Percentiles rank a stretch among this genome's conserved stretches.
These are phyloP conservation scores for Sugiyamaella mastotermitis DNA, from an alignment of 805 yeast species.

Conservation along the genomic window DNA sequence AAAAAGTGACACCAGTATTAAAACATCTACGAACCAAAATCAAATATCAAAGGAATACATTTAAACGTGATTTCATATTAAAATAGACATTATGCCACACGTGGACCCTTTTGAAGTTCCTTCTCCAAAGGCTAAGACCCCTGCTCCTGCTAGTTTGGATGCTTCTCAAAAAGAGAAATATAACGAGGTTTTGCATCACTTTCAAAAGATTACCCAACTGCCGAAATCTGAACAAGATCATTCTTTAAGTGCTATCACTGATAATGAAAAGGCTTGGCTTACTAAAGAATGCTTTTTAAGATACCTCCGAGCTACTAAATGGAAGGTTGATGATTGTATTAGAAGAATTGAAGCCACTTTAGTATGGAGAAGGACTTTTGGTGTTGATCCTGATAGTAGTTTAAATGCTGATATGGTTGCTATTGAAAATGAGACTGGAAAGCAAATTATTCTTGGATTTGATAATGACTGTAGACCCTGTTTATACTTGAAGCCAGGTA, in stretches of 20 bases:
- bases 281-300: conserved; percentile 87
- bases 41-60: no score
- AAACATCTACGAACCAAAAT: no score
- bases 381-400: conserved; percentile 43
- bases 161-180: conserved; percentile 56
- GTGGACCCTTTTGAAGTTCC: conserved; percentile 52
- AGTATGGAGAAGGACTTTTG: conserved; percentile 93
- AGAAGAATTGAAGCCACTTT: conserved; percentile 69
- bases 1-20: no score
- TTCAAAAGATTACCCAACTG: conserved; percentile 45
- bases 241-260: conserved; percentile 33
- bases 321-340: conserved; percentile 69
- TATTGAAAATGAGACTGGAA: conserved; percentile 83
- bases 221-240: conserved; percentile 39
- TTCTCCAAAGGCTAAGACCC: conserved; percentile 46
- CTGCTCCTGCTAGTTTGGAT: conserved; percentile 42
- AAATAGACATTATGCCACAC: conserved; percentile 15
- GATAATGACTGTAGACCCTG: conserved; percentile 91
- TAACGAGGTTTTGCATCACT: conserved; percentile 54
- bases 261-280: conserved; percentile 81
- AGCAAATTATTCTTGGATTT: conserved; percentile 84
- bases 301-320: conserved; percentile 88
- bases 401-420: conserved; percentile 33
- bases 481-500: conserved; percentile 84
- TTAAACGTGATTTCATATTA: neutral